Base-by-base conservation (phyloP, 352 stramenopile genomes). In the Phytophthora sojae region DNA sequence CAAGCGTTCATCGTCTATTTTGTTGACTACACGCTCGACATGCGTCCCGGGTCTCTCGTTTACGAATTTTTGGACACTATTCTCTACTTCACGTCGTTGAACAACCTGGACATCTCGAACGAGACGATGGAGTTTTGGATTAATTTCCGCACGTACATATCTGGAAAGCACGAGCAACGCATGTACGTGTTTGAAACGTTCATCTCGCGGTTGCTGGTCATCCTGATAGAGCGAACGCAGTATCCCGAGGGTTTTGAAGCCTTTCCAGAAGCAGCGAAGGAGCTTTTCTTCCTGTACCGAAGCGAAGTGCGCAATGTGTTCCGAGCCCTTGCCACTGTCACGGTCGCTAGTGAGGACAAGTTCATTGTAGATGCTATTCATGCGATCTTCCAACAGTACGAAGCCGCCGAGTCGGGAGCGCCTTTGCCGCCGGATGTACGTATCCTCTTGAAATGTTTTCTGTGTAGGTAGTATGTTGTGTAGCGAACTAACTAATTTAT, bases 41-140 rank as follows among this genome's bases (percentile, higher is more conserved):
- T 86, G 45, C 63, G 68, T n/a, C 82, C 83, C 54, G 80, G 79
- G 1, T 86, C 85, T 14, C 73, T 95, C 3, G 86, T 94, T 26
- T 91, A 92, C 67, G 84, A 91, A 71, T 94, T 95, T 55, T 61
- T 95, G 25, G 81, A 92, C 7, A 84, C 79, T 15, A 76, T 95
- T 21, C 51, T 95, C 15, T 86, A 77, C 45, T 93, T 94, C 63
- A 95, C 88, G 12, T 76, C 82, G 7, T 37, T 90, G 26, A 80
- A 84, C 53, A 79, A 93, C 58, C 67, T 95, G 29, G 67, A 89
- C 7, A 80, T 88, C 17, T 93, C 88, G 6, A 93, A 93, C 52
- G 85, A 89, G 63, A 95, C 84, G 19, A 95, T 93, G 85, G 80
- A 88, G 9, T 95, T 95, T 30, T 95, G 88, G 88, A 90, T 95